Percentiles rank a stretch among this genome's conserved stretches.
These are phyloP conservation scores for Silene uniflora DNA, from an alignment of 148 eudicot species.

Conservation along the genomic window DNA sequence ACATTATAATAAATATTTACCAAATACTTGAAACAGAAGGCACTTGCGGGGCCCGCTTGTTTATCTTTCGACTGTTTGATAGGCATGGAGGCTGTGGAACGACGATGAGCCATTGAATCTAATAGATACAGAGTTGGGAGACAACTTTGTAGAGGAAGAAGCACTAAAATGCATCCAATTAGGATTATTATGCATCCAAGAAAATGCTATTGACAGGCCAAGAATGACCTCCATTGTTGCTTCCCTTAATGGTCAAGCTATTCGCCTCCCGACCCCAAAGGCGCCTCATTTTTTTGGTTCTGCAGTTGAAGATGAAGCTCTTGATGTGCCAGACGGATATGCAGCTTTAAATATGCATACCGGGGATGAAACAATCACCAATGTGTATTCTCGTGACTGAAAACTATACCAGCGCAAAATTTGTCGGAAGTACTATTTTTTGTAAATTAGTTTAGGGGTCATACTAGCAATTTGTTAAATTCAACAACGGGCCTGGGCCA, in stretches of 20 bases:
- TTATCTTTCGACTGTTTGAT: not conserved
- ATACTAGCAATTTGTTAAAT: no score
- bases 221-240: conserved; percentile 2
- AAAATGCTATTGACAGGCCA: not conserved
- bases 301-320: not conserved
- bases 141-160: not conserved
- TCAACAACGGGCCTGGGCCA: no score
- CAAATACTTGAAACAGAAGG: not conserved
- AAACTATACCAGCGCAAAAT: not conserved
- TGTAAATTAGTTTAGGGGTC: no score
- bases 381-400: not conserved
- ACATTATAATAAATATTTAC: no score
- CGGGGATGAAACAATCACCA: not conserved
- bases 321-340: not conserved
- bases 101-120: not conserved
- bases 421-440: no score
- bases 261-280: not conserved
- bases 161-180: conserved; percentile 1
- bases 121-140: not conserved
- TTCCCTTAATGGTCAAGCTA: not conserved
- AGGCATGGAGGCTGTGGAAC: conserved; percentile 7
- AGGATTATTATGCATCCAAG: conserved; percentile 5
- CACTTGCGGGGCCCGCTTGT: not conserved
- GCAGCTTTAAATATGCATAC: not conserved
- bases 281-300: not conserved